Evolutionary conservation across 73 alveolate species (phyloP), one percentile per base, ranked within the genome.

Genomic region (Loxodes magnus): DNA sequence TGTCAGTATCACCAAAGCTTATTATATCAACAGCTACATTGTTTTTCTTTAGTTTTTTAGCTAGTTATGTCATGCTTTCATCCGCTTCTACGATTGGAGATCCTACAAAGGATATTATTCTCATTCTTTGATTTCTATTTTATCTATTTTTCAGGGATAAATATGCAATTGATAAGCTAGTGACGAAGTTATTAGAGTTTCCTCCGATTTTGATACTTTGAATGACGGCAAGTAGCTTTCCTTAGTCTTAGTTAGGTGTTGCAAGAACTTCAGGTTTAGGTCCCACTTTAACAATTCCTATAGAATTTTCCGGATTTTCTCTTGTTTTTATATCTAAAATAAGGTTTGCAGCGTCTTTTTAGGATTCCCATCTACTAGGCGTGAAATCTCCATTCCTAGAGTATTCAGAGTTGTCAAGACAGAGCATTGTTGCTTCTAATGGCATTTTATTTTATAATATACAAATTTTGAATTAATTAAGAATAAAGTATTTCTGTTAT

Each of bases 241-340:
- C 71, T 64, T 70, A 68, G 71, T 90, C 97, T 46, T 74, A 83
- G 3, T 94, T 90, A 51, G 89, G 85, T 17, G 97, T 71, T 29
- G 79, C 67, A 33, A 70, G 43, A 30, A 86, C 74, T 24, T 85
- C 94, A 15, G 83, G 93, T 43, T 92, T 62, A 35, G 75, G 75
- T 14, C 98, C 98, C 85, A 80, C 77, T n/a, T 91, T 56, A 77
- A 90, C 64, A 25, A 90, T 58, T 15, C 98, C 98, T 29, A 90
- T 71, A 38, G 96, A 84, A 51, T 87, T 85, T 63, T 84, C 98
- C 30, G 91, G 90, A 64, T 83, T 90, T 52, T 67, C 53, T 37
- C 68, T 71, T 26, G 89, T 77, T 38, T 86, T 82, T 35, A 85
- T 78, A 35, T 84, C 87, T 26, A 82, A 75, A 30, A 86, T 56